phyloP scores from a whole-genome alignment of 176 grass and related monocot species.

The Paspalum vaginatum region DNA sequence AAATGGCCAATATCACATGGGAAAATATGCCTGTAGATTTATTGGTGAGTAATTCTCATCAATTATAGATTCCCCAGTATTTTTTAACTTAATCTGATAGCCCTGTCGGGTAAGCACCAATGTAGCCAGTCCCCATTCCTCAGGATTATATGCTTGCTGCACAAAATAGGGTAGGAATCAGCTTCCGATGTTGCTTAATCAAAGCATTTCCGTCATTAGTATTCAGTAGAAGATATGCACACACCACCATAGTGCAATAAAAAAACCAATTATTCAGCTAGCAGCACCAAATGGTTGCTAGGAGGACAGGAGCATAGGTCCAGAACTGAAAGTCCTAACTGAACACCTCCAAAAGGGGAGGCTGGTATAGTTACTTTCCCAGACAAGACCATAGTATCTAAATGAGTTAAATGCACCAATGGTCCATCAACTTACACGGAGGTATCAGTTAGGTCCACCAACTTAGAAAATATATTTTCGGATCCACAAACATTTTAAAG shows the following conservation, averaged over 20 bases:
- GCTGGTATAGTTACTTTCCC: no score
- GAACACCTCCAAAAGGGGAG: neutral
- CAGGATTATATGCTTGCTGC: slow-evolving; percentile 54
- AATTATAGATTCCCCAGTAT: slow-evolving; percentile 45
- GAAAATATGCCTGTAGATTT: slow-evolving; percentile 57
- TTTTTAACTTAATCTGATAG: slow-evolving; percentile 64
- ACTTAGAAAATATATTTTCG: no score
- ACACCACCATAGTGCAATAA: neutral
- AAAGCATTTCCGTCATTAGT: neutral
- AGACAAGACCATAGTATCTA: neutral
- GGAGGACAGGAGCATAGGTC: no score
- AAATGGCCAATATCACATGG: neutral
- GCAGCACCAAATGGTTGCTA: slow-evolving; percentile 4
- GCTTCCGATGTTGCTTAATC: no score
- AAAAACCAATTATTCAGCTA: no score
- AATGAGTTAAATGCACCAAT: neutral
- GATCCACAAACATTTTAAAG: no score
- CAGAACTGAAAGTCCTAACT: neutral
- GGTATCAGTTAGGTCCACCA: no score
- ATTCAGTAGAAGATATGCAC: neutral
- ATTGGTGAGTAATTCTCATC: slow-evolving; percentile 84
- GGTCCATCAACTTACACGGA: no score
- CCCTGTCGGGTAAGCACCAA: slow-evolving; percentile 55
- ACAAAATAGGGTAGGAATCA: slow-evolving; percentile 23
- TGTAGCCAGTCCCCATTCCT: slow-evolving; percentile 54